Percentiles rank a stretch among this genome's conserved stretches.
Evolutionary conservation across 23 red algal genomes (phyloP).

Genomic region (Pyropia haitanensis): DNA sequence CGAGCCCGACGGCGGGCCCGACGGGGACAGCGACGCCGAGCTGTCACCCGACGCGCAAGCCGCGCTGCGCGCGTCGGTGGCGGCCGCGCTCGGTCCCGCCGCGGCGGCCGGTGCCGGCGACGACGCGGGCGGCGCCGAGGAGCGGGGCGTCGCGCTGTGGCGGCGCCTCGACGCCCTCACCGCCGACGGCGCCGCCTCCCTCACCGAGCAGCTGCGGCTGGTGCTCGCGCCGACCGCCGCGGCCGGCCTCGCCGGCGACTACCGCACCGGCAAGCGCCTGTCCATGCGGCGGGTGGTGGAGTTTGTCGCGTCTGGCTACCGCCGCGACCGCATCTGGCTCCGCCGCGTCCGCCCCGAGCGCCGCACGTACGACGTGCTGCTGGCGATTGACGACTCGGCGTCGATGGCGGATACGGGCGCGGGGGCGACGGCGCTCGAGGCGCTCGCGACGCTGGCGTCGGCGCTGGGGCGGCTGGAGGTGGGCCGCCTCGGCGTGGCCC

Average conservation of each 20-base stretch:
- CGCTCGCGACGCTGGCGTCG: slow-evolving; percentile 54
- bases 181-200: slow-evolving; percentile 22
- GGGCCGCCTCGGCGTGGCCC: slow-evolving; percentile 67
- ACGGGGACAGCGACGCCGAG: no score
- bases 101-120: neutral
- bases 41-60: no score
- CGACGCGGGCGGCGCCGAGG: no score
- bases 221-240: slow-evolving; percentile 69
- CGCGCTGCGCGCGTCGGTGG: neutral
- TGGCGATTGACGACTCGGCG: slow-evolving; percentile 93
- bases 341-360: slow-evolving; percentile 76
- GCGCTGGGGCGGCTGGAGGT: slow-evolving; percentile 77
- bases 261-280: slow-evolving; percentile 88
- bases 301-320: slow-evolving; percentile 83
- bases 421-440: slow-evolving; percentile 58
- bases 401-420: slow-evolving; percentile 85
- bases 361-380: slow-evolving; percentile 79
- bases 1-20: no score
- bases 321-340: slow-evolving; percentile 90
- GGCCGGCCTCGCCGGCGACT: slow-evolving; percentile 65
- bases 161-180: slow-evolving; percentile 28
- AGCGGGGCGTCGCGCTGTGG: slow-evolving; percentile 32
- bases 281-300: slow-evolving; percentile 91
- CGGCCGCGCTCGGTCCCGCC: neutral
- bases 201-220: slow-evolving; percentile 70